These are phyloP conservation scores for Blumeriella jaapii DNA, from an alignment of 2,329 filamentous ascomycete genomes.

Conservation along the genomic window DNA sequence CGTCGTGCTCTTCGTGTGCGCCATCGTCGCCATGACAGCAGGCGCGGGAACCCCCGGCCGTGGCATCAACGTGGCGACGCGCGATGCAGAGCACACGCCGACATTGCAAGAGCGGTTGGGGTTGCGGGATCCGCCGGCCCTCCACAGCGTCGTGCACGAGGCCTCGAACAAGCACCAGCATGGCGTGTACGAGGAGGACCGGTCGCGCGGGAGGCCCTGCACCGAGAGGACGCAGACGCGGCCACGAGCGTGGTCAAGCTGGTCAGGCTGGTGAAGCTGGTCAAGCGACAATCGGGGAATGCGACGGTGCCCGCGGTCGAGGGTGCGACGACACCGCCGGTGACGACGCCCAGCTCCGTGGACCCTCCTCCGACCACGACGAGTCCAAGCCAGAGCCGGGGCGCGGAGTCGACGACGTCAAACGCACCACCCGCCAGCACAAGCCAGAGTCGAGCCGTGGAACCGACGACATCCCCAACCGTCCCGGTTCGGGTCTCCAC, in stretches of 20 bases:
- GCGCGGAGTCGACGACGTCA: background rate
- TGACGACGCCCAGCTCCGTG: background rate
- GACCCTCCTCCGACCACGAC: constrained; percentile 5
- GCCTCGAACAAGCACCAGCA: constrained; percentile 53
- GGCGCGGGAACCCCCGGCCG: background rate
- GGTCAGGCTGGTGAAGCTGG: constrained; percentile 54
- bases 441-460: background rate
- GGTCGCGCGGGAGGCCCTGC: constrained; percentile 51
- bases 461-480: background rate
- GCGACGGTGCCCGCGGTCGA: constrained; percentile 11
- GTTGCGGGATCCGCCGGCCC: constrained; percentile 43
- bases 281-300: constrained; percentile 41
- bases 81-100: constrained; percentile 21
- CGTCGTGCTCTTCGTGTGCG: background rate
- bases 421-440: constrained; percentile 1
- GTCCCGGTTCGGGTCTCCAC: background rate
- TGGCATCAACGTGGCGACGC: background rate
- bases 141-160: constrained; percentile 56
- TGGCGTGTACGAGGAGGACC: constrained; percentile 56
- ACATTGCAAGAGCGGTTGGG: constrained; percentile 45
- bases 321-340: constrained; percentile 8
- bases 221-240: constrained; percentile 47
- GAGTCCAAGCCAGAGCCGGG: constrained; percentile 4
- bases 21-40: constrained; percentile 1
- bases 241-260: constrained; percentile 53